Evolutionary conservation across 2,329 filamentous ascomycete species (phyloP).

Genomic region (Pestalotiopsis sp.): DNA sequence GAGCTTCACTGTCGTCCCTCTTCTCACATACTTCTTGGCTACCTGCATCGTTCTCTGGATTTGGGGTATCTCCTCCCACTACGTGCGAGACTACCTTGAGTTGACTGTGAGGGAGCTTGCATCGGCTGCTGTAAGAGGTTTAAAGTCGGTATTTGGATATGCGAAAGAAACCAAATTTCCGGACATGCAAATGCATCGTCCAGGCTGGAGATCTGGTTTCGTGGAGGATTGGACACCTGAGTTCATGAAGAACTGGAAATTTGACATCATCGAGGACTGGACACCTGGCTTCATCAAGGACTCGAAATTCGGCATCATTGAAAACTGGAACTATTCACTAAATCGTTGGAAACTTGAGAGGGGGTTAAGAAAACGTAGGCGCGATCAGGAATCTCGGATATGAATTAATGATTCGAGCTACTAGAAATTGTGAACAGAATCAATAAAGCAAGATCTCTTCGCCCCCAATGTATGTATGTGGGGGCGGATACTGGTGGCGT

Average conservation of each 20-base stretch:
- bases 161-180: neutral
- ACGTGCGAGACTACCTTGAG: neutral
- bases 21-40: conserved; percentile 13
- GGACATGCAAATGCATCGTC: neutral
- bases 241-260: neutral
- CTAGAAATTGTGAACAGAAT: too few species aligned
- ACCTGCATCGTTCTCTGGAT: neutral
- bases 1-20: conserved; percentile 15
- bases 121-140: neutral
- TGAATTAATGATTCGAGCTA: too few species aligned
- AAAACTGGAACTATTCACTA: neutral
- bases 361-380: neutral
- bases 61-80: neutral
- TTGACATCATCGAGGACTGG: too few species aligned
- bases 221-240: neutral
- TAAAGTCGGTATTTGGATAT: neutral
- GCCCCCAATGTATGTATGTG: too few species aligned
- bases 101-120: neutral
- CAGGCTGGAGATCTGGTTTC: too few species aligned
- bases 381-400: neutral
- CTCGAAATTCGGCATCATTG: neutral
- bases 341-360: neutral
- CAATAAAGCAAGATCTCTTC: too few species aligned
- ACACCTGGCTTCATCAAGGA: neutral
- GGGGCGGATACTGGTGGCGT: too few species aligned